Evolutionary conservation across 371 early-diverging fungal genomes (phyloP).

Genomic region (Cokeromyces recurvatus): DNA sequence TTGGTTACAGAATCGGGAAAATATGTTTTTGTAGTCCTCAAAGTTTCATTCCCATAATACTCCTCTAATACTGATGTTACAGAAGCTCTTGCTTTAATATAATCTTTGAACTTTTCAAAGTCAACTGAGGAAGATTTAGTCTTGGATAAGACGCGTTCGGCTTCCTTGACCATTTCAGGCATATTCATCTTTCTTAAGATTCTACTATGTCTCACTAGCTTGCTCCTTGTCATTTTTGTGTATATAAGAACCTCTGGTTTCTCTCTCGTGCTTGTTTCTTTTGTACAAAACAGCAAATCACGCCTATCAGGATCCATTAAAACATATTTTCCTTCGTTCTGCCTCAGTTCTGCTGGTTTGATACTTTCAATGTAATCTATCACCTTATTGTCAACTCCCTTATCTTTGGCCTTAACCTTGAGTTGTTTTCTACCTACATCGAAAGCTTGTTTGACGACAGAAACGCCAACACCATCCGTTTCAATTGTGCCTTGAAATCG

Average conservation of each 20-base stretch:
- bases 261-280: background rate
- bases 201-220: background rate
- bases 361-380: background rate
- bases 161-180: background rate
- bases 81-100: background rate
- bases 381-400: background rate
- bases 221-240: background rate
- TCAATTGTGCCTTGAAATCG: constrained; percentile 2
- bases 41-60: constrained; percentile 1
- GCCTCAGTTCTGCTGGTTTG: background rate
- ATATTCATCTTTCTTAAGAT: background rate
- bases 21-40: background rate
- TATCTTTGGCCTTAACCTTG: too few species aligned
- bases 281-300: background rate
- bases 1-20: background rate
- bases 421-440: background rate
- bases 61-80: background rate
- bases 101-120: background rate
- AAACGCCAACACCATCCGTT: constrained; percentile 5
- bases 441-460: constrained; percentile 1
- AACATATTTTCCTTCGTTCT: background rate
- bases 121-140: background rate
- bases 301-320: background rate
- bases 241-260: background rate
- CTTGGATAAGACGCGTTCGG: background rate